Conservation (phyloP, 257 asterid genomes). For the Fraxinus excelsior region DNA sequence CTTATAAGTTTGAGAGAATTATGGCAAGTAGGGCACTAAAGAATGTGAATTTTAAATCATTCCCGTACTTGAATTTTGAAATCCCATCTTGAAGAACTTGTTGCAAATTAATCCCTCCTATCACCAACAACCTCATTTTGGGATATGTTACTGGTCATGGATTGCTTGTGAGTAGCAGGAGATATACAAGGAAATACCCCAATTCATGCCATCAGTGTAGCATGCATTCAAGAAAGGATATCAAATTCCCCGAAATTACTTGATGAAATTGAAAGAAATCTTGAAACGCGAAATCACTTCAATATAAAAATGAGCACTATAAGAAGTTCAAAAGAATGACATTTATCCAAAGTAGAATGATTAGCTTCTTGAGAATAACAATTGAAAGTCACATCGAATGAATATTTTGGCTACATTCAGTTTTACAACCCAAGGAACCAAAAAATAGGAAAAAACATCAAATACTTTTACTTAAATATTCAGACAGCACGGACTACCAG, state of each 20-base stretch:
- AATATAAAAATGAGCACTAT: neutral
- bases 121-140: neutral
- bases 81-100: neutral
- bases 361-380: neutral
- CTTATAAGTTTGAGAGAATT: no score
- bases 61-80: neutral
- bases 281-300: neutral
- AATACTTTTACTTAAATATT: neutral
- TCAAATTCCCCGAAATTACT: neutral
- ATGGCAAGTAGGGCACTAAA: no score
- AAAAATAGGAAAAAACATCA: neutral
- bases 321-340: neutral
- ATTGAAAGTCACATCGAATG: neutral
- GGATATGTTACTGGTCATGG: neutral
- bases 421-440: neutral
- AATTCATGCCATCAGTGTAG: neutral
- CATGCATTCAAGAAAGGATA: neutral
- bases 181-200: neutral
- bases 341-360: neutral
- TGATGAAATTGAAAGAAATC: neutral
- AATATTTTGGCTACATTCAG: neutral
- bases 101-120: neutral
- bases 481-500: slow-evolving; percentile 45
- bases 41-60: neutral
- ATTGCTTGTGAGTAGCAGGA: neutral